Evolutionary conservation across 164 flowering plant species (phyloP), one percentile per base, ranked within the genome.

Genomic region (Liquidambar formosana): DNA sequence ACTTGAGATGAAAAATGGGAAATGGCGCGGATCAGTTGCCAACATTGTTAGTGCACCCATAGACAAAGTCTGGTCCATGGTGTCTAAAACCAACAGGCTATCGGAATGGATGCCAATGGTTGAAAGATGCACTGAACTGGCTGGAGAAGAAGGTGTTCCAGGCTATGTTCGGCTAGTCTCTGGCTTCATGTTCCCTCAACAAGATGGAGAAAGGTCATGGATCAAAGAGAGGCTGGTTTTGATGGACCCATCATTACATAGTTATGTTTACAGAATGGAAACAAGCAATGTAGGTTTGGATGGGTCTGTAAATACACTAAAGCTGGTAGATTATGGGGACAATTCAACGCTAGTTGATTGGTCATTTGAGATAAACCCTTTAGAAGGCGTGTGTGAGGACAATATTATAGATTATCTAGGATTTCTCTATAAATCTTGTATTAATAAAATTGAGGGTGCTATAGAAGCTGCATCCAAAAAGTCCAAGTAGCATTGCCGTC

Each of bases 81-180:
- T 87, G 46, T 84, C 90, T 19, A 69, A 77, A 41, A 83, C 81
- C 9, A 77, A 72, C 26, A 80, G 79, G 27, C 68, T 83, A 28
- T 67, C 84, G 41, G 83, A 87, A 68, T 89, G 94, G 94, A 87
- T 89, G 90, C 89, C 88, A 19, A 87, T 87, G 92, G 89, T 87
- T 16, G 89, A 89, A 64, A 83, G 59, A 10, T 84, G 88, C 88
- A 86, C 86, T 0, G 69, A 69, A 48, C 53, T 87, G 66, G 76
- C 61, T 0, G 94, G 94, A 62, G 76, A 82, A 0, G 89, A 89
- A 73, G 87, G 85, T 1, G 9, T 62, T 52, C 78, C 74, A 19
- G 90, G 89, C 64, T 83, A 88, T 25, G 67, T 73, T 11, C 60
- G 89, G 59, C 68, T 86, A 14, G 86, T 86, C 44, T 86, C 88